Base-by-base conservation (phyloP, 2,329 filamentous ascomycete genomes). In the Fusarium protoensiforme region DNA sequence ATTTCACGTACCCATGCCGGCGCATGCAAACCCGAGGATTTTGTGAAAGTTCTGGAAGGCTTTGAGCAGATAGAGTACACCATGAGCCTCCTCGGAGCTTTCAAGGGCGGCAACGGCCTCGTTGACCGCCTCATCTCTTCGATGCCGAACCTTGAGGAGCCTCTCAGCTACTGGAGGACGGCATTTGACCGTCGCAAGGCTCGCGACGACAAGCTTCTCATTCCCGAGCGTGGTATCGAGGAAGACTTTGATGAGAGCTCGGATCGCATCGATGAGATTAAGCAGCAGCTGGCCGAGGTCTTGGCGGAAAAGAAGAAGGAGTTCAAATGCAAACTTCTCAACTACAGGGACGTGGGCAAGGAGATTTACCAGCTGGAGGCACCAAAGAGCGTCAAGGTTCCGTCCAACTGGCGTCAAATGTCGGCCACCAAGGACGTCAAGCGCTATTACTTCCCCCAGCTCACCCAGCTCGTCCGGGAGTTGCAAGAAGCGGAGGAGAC, bases 31-130 rank as follows among this genome's bases (percentile, higher is more conserved):
- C 90, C 95, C 0, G 93, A 96, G 65, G 96, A 99, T 80, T 99
- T 99, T 81, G 91, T 98, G 53, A 93, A 92, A 56, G 96, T 98
- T 0, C 87, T 99, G 0, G 95, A 98, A 81, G 96, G 96, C 0
- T 99, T 98, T 76, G 96, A 98, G 84, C 96, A 98, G 82, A 98
- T 99, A 53, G 95, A 98, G 72, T 96, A 98, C 81, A 97, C 95
- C 1, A 94, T 98, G 88, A 89, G 91, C 60, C 87, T 98, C 24
- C 88, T 98, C 1, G 87, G 89, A 54, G 88, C 92, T 10, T 93
- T 93, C 76, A 90, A 92, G 61, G 89, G 92, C n/a, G 93, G 92
- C 3, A 92, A 94, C 58, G 93, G 94, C 3, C 88, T 98, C 4
- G 92, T 99, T 46, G 93, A 95, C 65, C 92, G 95, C 61, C 89